Percentiles rank a stretch among this genome's conserved stretches.
Conservation (phyloP, 805 yeast genomes). For the Suhomyces prunicola region DNA sequence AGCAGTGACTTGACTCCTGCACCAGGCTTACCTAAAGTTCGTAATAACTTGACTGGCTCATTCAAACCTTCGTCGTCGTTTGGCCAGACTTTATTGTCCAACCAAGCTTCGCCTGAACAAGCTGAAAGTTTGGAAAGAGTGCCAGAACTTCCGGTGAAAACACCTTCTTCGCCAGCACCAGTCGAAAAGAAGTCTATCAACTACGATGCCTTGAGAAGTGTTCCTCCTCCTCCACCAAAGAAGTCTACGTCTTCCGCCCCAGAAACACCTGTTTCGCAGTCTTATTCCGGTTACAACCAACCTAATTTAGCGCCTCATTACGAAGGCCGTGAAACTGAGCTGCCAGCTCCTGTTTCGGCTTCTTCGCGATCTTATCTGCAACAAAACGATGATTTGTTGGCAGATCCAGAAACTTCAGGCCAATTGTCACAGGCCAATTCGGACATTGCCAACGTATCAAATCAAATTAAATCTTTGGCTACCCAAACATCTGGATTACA, state of each 20-base stretch:
- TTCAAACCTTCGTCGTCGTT: constrained; percentile 84
- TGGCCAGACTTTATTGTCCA: constrained; percentile 65
- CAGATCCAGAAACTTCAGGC: constrained; percentile 60
- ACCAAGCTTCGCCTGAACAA: constrained; percentile 18
- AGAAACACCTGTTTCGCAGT: constrained; percentile 12
- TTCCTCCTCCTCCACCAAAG: constrained; percentile 42
- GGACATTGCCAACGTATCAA: constrained; percentile 82
- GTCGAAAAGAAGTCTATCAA: constrained; percentile 28
- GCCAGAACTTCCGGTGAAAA: constrained; percentile 15
- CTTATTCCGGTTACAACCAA: background rate
- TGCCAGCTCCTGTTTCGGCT: background rate
- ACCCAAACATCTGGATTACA: constrained; percentile 69
- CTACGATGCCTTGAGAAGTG: constrained; percentile 50
- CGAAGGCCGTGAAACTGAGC: background rate
- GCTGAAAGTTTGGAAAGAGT: constrained; percentile 32
- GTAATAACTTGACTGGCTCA: constrained; percentile 32
- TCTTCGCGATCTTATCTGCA: background rate
- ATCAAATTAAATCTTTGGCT: constrained; percentile 76
- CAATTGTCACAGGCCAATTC: constrained; percentile 75
- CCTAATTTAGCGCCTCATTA: background rate
- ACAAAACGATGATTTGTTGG: constrained; percentile 48
- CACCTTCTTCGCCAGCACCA: constrained; percentile 12
- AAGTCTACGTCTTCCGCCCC: constrained; percentile 9
- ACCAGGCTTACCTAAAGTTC: constrained; percentile 30
- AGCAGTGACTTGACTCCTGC: constrained; percentile 31